Evolutionary conservation across 2,329 filamentous ascomycete species (phyloP), one percentile per base, ranked within the genome.

Genomic region (Pseudocercospora eumusae): DNA sequence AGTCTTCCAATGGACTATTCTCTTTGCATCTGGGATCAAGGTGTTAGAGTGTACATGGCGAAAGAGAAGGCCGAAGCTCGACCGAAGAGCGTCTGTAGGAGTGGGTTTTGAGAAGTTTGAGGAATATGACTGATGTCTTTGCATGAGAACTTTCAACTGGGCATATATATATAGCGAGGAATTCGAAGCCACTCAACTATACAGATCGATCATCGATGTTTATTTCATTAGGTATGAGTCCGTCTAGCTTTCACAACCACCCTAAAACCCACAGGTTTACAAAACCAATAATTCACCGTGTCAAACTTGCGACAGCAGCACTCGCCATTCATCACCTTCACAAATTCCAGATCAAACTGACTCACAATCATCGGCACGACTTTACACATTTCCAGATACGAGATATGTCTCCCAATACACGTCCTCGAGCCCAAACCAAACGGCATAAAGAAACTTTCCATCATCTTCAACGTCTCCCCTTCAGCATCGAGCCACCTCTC

Each of bases 41-140:
- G 81, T 0, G 83, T 86, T 0, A 83, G 83, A 69, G 75, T 89
- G 0, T 90, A 85, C 68, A 82, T 90, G 27, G 73, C 70, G 4
- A 75, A 77, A 56, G 77, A 80, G 63, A 75, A 72, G 65, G 40
- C 69, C 3, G 70, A 36, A n/a, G 44, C 36, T 18, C 75, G n/a
- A 76, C 86, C 6, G 69, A 70, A 47, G 62, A 69, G 56, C 61
- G 62, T 23, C 56, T 67, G 18, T 59, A 68, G 13, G 63, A 60
- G 59, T 73, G 71, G 71, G n/a, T n/a, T 70, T 73, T 54, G 67
- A 70, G 25, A 52, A 28, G 28, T 60, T 70, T n/a, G 9, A 65
- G 65, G 59, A 70, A 68, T 42, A 65, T 61, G 28, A 70, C 68
- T 18, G 68, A 70, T 55, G 69, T 70, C 4, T 71, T 70, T 49